Evolutionary conservation across 2,329 filamentous ascomycete genomes (phyloP), one percentile per base, ranked within the genome.

Genomic region (Penicillium crustosum): DNA sequence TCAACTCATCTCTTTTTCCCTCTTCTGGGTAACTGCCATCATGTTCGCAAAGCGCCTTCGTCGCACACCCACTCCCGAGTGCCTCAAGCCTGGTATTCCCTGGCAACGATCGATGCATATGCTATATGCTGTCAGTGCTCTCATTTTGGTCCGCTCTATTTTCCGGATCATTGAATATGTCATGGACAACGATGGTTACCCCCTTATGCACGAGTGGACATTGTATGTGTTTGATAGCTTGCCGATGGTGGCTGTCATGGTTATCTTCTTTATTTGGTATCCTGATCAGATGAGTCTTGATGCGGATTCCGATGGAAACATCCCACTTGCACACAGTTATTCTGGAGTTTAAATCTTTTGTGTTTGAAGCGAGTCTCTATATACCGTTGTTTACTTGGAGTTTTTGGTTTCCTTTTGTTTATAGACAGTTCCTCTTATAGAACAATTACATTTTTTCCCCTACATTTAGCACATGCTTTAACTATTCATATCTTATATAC

Each of bases 141-240:
- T 78, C 33, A 77, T 82, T 29, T 70, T 79, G 56, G 62, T 78
- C 3, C 72, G 81, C 12, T 79, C 76, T 5, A 57, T 81, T 7
- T 81, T 78, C 60, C 76, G 81, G 17, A 72, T 81, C 2, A 64
- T 82, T n/a, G 82, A 83, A 69, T 83, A 80, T 64, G 68, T 69
- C 2, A 69, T 75, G 67, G 79, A 78, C 12, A 61, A 71, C 8
- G 63, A 72, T 21, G 78, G 77, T 0, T 80, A 79, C 60, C 62
- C 75, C 3, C 63, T 81, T 33, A 56, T 47, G 5, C 66, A 78
- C 57, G 79, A 82, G 64, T 75, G 73, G 71, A 70, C 72, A 19
- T 49, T 78, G n/a, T 82, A 79, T 60, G 63, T 78, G 2, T 79
- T 81, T 61, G 79, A 82, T 57, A 70, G 68, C 0, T 59, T 70